Evolutionary conservation across 208 protist genomes (phyloP).

Genomic region (Leishmania turanica): DNA sequence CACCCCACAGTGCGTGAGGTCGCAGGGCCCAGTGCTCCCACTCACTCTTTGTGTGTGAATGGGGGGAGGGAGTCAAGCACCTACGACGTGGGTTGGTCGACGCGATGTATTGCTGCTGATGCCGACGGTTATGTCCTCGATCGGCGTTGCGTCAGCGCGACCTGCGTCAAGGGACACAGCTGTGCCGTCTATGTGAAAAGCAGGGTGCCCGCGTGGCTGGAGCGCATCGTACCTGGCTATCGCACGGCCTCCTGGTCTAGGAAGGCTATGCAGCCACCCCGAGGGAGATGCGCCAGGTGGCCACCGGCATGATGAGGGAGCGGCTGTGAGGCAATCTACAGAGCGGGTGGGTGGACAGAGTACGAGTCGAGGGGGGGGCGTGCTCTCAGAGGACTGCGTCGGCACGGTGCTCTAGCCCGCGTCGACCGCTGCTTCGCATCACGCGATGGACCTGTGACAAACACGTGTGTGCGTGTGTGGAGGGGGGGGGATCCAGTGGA

Average conservation of each 20-base stretch:
- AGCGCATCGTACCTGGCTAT: background rate
- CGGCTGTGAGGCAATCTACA: background rate
- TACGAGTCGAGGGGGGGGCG: background rate
- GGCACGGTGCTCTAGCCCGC: background rate
- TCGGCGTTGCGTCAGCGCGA: background rate
- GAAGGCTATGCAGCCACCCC: background rate
- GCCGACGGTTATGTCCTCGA: background rate
- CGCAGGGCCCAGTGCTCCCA: background rate
- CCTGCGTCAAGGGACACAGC: background rate
- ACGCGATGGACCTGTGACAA: background rate
- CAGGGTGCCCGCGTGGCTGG: background rate
- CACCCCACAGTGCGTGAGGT: background rate
- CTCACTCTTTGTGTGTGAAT: background rate
- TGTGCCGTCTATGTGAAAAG: background rate
- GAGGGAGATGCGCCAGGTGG: background rate
- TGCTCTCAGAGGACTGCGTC: background rate
- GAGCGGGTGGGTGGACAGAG: background rate
- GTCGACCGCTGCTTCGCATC: background rate
- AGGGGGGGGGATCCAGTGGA: background rate
- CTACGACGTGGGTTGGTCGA: background rate
- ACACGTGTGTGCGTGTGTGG: too few relatives aligned
- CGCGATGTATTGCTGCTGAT: background rate
- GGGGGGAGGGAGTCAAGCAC: background rate
- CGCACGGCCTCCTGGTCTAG: background rate
- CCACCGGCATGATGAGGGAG: background rate